phyloP scores from a whole-genome alignment of 1,284 basidiomycete genomes.

The Inonotus hispidus region DNA sequence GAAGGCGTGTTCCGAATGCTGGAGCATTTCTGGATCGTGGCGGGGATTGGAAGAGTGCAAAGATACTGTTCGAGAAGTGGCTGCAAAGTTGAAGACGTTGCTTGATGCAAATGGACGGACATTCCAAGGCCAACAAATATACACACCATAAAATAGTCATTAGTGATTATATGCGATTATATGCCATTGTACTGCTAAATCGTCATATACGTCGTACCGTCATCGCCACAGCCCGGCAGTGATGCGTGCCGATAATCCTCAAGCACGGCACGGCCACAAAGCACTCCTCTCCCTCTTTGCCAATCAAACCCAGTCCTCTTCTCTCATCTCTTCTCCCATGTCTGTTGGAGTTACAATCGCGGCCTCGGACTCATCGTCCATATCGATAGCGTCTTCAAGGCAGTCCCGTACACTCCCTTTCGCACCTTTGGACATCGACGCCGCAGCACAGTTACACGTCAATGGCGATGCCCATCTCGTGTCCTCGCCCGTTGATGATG shows the following conservation, averaged over 20 bases:
- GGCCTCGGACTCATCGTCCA: not conserved
- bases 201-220: too few species aligned
- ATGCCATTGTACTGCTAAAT: not conserved
- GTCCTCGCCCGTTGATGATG: conserved; percentile 4
- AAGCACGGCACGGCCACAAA: not conserved
- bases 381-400: not conserved
- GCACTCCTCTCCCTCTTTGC: too few species aligned
- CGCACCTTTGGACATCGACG: conserved; percentile 10
- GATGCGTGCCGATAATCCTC: too few species aligned
- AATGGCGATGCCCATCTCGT: not conserved
- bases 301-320: too few species aligned
- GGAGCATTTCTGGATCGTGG: conserved; percentile 66
- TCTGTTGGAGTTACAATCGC: not conserved
- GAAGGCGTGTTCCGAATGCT: conserved; percentile 77
- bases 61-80: conserved; percentile 53
- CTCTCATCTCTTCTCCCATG: not conserved
- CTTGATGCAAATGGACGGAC: conserved; percentile 64
- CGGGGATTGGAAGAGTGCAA: conserved; percentile 55
- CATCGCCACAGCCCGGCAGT: conserved; percentile 3
- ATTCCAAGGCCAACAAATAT: conserved; percentile 57
- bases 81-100: conserved; percentile 54
- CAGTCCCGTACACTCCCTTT: conserved; percentile 11
- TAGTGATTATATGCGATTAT: not conserved
- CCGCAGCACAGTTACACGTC: not conserved
- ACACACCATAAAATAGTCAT: conserved; percentile 39